Base-by-base conservation (phyloP, 768 basidiomycete genomes). In the Suillus weaverae region DNA sequence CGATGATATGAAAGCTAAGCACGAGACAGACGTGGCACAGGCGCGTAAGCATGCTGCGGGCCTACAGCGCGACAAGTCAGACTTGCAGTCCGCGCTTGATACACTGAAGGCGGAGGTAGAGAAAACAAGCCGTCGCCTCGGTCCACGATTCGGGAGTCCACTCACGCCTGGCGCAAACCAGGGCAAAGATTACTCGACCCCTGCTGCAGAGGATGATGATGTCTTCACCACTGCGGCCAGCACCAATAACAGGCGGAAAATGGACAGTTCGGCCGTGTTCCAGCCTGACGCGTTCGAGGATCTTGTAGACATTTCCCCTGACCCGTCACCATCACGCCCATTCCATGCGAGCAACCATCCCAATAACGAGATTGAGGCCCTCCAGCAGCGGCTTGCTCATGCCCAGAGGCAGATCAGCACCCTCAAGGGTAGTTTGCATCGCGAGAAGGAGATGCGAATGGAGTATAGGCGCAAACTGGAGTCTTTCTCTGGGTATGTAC, bases 1-100 rank as follows among this genome's bases (percentile, higher is more conserved):
- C 26, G 88, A 89, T 54, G 92, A 94, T 60, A 80, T 94, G 74
- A 94, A 92, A 73, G 84, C 86, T 61, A 96, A 95, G 75, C 95
- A 98, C 72, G 97, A 99, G 78, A 94, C 95, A 16, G 95, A 97
- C 67, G 85, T 98, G 64, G 97, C 97, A 4, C 90, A 92, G 66
- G 92, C 94, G 70, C 85, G 95, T 55, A 93, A 93, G 76, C 86
- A 90, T 62, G 88, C 91, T 2, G 96, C 96, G 1, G 89, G 91
- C 32, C 83, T 98, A 32, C 88, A 90, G 70, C 86, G 97, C 67
- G 97, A 99, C 75, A 97, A 96, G 80, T 89, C 88, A 33, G 97
- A 99, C 70, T 81, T 99, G 46, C 92, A 96, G 73, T 86, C 89
- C 66, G 81, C 86, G 4, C 79, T 98, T 32, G 95, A 97, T 70